These are phyloP conservation scores for Ceratocystis alfenasii DNA, from an alignment of 2,329 filamentous ascomycete species.

Conservation along the genomic window DNA sequence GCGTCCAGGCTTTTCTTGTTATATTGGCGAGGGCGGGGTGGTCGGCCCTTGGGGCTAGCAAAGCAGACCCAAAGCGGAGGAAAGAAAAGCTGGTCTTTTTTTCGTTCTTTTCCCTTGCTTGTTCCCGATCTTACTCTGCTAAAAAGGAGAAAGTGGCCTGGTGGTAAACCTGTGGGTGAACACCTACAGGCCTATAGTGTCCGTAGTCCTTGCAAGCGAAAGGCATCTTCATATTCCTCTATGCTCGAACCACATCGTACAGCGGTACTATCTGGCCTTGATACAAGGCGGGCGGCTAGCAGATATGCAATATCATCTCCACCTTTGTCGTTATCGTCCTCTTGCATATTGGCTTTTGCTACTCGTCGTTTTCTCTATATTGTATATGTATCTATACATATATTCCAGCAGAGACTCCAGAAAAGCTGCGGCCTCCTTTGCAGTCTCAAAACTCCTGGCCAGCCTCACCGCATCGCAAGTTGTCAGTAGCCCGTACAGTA, in stretches of 20 bases:
- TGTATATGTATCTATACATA: not conserved
- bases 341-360: not conserved
- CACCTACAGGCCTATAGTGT: not conserved
- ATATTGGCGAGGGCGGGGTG: conserved; percentile 10
- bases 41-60: not conserved
- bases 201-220: not conserved
- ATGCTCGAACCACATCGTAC: not conserved
- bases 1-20: conserved; percentile 8
- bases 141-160: not conserved
- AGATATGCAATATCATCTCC: not conserved
- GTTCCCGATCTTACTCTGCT: not conserved
- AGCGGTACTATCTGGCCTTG: not conserved
- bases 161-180: not conserved
- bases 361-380: conserved; percentile 1
- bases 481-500: not conserved
- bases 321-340: conserved; percentile 1
- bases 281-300: not conserved
- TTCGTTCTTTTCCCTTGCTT: not conserved
- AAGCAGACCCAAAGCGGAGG: not conserved
- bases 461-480: not conserved
- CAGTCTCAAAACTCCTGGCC: not conserved
- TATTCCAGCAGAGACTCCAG: not conserved
- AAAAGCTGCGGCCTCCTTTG: not conserved
- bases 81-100: not conserved
- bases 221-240: too few relatives aligned